phyloP scores from a whole-genome alignment of 306 rosid genomes.

The Cyclanthera cordifolia region DNA sequence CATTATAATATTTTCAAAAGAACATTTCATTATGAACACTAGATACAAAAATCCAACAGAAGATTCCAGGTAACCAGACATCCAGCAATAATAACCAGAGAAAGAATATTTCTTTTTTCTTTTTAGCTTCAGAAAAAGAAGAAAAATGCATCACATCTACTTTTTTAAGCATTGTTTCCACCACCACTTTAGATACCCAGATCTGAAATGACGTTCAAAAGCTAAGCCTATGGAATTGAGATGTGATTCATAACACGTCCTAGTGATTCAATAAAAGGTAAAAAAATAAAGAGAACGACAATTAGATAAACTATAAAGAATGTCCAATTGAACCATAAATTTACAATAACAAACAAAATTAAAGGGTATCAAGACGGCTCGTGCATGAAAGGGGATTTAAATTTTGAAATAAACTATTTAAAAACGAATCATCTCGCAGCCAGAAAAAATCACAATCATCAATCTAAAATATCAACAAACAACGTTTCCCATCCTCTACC shows the following conservation, averaged over 20 bases:
- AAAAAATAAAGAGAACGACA: neutral
- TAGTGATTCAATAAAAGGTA: neutral
- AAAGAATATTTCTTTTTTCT: neutral
- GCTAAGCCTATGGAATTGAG: neutral
- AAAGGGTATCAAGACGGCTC: neutral
- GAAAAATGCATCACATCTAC: neutral
- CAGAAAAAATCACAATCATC: neutral
- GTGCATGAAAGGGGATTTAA: neutral
- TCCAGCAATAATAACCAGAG: neutral
- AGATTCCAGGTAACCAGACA: neutral
- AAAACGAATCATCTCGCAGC: neutral
- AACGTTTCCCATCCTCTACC: neutral
- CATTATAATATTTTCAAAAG: conserved; percentile 19
- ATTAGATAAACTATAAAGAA: neutral
- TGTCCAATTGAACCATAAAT: neutral
- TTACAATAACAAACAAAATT: neutral
- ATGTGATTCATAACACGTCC: neutral
- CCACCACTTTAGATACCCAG: neutral
- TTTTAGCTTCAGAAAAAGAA: neutral
- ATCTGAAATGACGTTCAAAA: neutral
- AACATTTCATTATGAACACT: neutral
- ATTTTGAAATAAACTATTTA: neutral
- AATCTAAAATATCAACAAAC: neutral
- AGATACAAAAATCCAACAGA: neutral
- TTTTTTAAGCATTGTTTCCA: neutral